Conservation (phyloP, 495 filamentous ascomycete species). For the Aspergillus diversus region DNA sequence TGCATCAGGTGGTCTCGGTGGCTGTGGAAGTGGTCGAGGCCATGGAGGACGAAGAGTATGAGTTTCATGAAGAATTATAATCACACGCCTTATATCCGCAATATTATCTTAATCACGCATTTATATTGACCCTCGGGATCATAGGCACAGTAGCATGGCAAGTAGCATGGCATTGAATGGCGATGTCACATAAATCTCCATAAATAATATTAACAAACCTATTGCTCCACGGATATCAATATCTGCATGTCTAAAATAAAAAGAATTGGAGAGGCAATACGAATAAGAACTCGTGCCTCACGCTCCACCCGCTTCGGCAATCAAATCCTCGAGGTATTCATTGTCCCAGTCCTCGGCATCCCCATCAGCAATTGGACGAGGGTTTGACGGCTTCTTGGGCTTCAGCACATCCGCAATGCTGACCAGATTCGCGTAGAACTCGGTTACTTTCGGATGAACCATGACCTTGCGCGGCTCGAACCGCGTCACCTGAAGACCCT, state of each 20-base stretch:
- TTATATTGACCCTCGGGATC: too few species aligned
- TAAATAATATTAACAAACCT: constrained; percentile 1
- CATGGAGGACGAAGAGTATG: not conserved
- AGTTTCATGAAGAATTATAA: constrained; percentile 3
- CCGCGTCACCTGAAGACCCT: constrained; percentile 83
- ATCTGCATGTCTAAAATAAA: constrained; percentile 7
- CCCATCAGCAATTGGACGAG: constrained; percentile 2
- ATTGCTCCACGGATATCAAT: constrained; percentile 9
- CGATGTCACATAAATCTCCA: too few species aligned
- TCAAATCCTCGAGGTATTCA: constrained; percentile 14
- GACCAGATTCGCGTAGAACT: constrained; percentile 82
- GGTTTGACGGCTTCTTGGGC: constrained; percentile 19
- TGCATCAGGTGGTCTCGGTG: not conserved
- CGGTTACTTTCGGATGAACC: constrained; percentile 84
- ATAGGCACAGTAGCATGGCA: too few species aligned
- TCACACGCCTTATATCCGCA: not conserved
- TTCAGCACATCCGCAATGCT: constrained; percentile 47
- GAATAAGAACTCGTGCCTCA: not conserved
- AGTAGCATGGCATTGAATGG: too few species aligned
- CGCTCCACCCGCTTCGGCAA: not conserved
- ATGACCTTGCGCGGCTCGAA: constrained; percentile 93
- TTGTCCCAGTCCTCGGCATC: constrained; percentile 17
- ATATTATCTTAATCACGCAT: too few species aligned
- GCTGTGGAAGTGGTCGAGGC: constrained; percentile 23
- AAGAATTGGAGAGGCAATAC: not conserved